Conservation (phyloP, 1,139 yeast species). For the Taiozyma sp. region DNA sequence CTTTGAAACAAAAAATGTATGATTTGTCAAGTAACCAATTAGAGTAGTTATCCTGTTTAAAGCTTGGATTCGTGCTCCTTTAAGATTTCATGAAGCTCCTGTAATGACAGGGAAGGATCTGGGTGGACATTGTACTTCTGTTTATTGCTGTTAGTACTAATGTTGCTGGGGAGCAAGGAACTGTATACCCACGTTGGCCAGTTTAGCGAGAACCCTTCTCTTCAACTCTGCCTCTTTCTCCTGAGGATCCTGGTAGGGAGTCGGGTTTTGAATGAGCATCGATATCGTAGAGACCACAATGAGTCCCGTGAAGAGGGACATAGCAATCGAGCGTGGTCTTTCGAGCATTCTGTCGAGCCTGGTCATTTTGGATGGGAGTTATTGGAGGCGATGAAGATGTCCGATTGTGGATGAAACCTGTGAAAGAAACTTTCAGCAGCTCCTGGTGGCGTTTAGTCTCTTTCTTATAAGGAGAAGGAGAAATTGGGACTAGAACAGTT, state of each 20-base stretch:
- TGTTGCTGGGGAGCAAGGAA: too few relatives aligned
- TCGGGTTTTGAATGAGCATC: background rate
- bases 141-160: background rate
- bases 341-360: background rate
- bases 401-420: too few relatives aligned
- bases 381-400: too few relatives aligned
- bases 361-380: background rate
- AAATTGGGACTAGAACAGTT: background rate
- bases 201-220: background rate
- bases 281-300: background rate
- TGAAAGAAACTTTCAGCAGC: too few relatives aligned
- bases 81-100: background rate
- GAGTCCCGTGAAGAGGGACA: background rate
- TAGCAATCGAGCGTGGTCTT: background rate
- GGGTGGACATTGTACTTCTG: background rate
- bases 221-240: background rate
- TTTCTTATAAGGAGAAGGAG: background rate
- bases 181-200: background rate
- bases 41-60: background rate
- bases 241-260: background rate
- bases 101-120: background rate
- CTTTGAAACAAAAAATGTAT: background rate
- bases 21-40: background rate
- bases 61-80: background rate
- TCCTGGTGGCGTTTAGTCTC: too few relatives aligned